Base-by-base conservation (phyloP, 345 rosid species). In the Alliaria petiolata region DNA sequence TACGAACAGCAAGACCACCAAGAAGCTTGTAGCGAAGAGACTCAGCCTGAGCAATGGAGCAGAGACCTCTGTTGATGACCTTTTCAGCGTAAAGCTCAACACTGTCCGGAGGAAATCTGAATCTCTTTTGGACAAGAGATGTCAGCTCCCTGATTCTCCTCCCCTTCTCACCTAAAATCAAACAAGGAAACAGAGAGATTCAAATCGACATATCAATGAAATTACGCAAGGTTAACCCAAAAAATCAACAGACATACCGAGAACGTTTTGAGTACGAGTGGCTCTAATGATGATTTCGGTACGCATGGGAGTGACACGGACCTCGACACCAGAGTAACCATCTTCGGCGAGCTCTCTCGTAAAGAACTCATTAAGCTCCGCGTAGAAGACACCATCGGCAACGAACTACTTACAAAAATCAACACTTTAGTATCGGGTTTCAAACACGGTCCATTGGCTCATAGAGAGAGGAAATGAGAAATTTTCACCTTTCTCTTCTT, bases 41-140 rank as follows among this genome's bases (percentile, higher is more conserved):
- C 83, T 92, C 96, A 0, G 89, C 98, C 76, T 92, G 96, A 14
- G 96, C 96, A 75, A 92, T 85, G 20, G 98, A 96, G 49, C 98
- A 90, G 31, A 92, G 91, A 0, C 98, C 98, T 56, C 93, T 86
- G 83, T 78, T 88, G 72, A 65, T 77, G 25, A 90, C 95, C 79
- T 88, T 92, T 76, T 89, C 98, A 9, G 96, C 95, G 14, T 89
- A 92, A 39, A 92, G 87, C 85, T 90, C 95, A 8, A 92, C 98
- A 28, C 91, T 87, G 79, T 84, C 86, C 72, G 80, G 85, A 0
- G 91, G 95, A 69, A 92, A 92, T 58, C 81, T 86, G 63, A 92
- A 92, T 55, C 95, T 69, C 81, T 92, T 92, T 56, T 89, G 96
- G 28, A 89, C 96, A 34, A 92, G 87, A 0, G 96, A 92, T n/a